phyloP scores from a whole-genome alignment of 495 filamentous ascomycete species.

The Lasiosphaeriaceae sp. region DNA sequence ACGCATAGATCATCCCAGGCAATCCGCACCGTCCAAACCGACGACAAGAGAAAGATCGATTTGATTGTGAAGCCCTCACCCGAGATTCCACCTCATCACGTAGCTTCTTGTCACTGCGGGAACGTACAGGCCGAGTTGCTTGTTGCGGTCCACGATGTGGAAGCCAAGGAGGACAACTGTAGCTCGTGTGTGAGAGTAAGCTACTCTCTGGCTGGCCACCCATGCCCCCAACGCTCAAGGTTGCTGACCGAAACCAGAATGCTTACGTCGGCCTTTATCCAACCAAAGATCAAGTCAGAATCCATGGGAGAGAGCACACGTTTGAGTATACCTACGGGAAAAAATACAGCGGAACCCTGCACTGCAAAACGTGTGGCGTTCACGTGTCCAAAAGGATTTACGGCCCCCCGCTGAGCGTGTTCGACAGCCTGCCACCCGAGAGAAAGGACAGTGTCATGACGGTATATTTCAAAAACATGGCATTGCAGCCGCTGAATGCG shows the following conservation, averaged over 20 bases:
- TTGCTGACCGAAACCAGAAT: slow-evolving; percentile 5
- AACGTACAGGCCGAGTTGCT: slow-evolving; percentile 11
- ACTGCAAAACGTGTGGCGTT: slow-evolving; percentile 21
- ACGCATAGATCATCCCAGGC: neutral
- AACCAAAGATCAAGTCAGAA: slow-evolving; percentile 12
- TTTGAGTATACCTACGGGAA: slow-evolving; percentile 17
- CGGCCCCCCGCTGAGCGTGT: slow-evolving; percentile 16
- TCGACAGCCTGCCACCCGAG: slow-evolving; percentile 14
- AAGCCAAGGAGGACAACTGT: slow-evolving; percentile 21
- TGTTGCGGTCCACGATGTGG: neutral
- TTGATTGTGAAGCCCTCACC: neutral
- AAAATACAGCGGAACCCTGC: slow-evolving; percentile 1
- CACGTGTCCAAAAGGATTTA: slow-evolving; percentile 16
- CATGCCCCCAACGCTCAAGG: neutral
- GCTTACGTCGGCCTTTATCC: slow-evolving; percentile 20
- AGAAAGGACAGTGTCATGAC: slow-evolving; percentile 9
- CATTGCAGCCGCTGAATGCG: slow-evolving; percentile 19
- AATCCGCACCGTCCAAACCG: neutral
- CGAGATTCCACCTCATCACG: neutral
- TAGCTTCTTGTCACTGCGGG: slow-evolving; percentile 18
- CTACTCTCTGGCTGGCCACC: neutral
- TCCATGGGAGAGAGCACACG: slow-evolving; percentile 12
- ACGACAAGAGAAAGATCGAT: neutral
- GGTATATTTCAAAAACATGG: slow-evolving; percentile 14
- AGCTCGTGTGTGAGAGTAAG: slow-evolving; percentile 19